Conservation (phyloP, 768 basidiomycete genomes). For the Grammothele lineata region DNA sequence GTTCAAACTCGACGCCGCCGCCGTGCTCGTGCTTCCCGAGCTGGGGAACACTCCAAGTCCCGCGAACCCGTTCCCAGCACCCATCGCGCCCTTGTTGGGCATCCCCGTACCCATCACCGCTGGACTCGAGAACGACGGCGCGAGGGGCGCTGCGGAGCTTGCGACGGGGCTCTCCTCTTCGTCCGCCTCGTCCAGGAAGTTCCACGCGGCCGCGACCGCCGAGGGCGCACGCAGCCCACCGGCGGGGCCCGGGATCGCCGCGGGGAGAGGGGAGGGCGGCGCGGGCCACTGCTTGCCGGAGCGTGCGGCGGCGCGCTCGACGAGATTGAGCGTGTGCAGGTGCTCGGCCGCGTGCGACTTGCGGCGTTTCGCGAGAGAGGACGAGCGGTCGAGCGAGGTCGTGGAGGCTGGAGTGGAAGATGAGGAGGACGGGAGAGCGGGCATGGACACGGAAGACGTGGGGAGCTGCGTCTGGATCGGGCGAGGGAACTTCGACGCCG, state of each 20-base stretch:
- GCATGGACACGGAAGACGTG: no score
- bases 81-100: no score
- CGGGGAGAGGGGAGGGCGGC: constrained; percentile 44
- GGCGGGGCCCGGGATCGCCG: constrained; percentile 34
- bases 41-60: no score
- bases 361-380: constrained; percentile 15
- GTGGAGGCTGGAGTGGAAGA: neutral
- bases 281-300: constrained; percentile 38
- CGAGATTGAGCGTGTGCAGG: constrained; percentile 51
- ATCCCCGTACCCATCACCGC: no score
- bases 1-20: neutral
- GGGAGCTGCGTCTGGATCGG: no score
- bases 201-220: no score
- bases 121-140: constrained; percentile 22
- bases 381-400: constrained; percentile 1
- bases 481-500: no score
- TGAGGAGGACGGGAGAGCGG: constrained; percentile 1
- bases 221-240: neutral
- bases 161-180: no score
- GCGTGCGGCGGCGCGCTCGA: constrained; percentile 52
- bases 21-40: no score
- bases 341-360: constrained; percentile 43
- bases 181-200: constrained; percentile 18
- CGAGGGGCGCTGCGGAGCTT: constrained; percentile 24
- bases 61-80: no score